Evolutionary conservation across 257 asterid genomes (phyloP).

Genomic region (Solanum sparsipilum): DNA sequence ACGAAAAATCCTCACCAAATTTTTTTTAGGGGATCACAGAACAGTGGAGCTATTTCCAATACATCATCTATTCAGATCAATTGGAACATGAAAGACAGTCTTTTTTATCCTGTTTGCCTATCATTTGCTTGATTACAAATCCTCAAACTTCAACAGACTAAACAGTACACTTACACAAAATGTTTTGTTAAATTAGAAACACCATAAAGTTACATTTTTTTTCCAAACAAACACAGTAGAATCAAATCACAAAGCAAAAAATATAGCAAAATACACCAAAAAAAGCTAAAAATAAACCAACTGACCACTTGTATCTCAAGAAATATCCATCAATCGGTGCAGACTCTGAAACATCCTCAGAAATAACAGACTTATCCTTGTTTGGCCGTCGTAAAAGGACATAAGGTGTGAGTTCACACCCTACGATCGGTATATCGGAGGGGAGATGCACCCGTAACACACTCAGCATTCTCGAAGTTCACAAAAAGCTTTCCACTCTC

Average conservation of each 20-base stretch:
- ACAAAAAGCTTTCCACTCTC: background rate
- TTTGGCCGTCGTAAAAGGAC: constrained; percentile 53
- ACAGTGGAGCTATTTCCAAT: background rate
- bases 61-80: background rate
- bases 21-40: background rate
- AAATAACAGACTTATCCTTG: constrained; percentile 22
- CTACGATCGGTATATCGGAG: constrained; percentile 92
- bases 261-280: background rate
- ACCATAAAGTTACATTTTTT: background rate
- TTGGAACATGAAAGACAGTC: background rate
- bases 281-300: background rate
- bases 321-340: constrained; percentile 41
- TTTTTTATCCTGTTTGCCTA: background rate
- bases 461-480: constrained; percentile 43
- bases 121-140: background rate
- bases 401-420: constrained; percentile 88
- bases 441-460: constrained; percentile 77
- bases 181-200: background rate
- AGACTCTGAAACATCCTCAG: constrained; percentile 46
- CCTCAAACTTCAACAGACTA: background rate
- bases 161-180: background rate
- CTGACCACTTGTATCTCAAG: constrained; percentile 13
- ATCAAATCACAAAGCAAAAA: background rate
- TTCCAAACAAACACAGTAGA: background rate
- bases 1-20: background rate